Base-by-base conservation (phyloP, 2,329 filamentous ascomycete species). In the Calonectria pauciramosa region DNA sequence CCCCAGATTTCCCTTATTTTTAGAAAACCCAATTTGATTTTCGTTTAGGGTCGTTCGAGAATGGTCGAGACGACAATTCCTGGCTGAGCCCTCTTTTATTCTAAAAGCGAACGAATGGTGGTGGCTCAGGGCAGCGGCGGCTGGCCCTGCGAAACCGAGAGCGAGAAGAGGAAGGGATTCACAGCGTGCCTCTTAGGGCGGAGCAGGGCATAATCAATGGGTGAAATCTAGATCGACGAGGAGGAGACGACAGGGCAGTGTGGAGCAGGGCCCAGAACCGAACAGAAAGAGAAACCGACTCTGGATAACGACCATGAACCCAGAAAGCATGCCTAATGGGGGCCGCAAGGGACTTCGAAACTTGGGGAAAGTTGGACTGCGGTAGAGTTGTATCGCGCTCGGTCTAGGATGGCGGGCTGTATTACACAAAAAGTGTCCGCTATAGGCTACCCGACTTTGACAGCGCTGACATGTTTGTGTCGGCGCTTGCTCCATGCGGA, bases 61-160 rank as follows among this genome's bases (percentile, higher is more conserved):
- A 59, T 23, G 32, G 36, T 26, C 32, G 20, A 34, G 47, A 44
- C 20, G 4, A 34, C 44, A 28, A 20, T 44, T 44, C 47, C 51
- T 30, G 23, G 52, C n/a, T 72, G 74, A 75, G 75, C 74, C 77
- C 41, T n/a, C 10, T 44, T 34, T 34, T 34, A 32, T 32, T 32
- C n/a, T 78, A 72, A 72, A 66, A 44, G 66, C 60, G 44, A n/a
- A 60, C 56, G 32, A 36, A 38, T 47, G 20, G 13, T 26, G 13
- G 56, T 60, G 56, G 34, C 56, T 60, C 34, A 60, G 56, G n/a
- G n/a, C n/a, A n/a, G n/a, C n/a, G n/a, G n/a, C n/a, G n/a, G n/a
- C n/a, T n/a, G n/a, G 60, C 41, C n/a, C 44, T 18, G 72, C 77
- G 78, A 79, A 73, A 78, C 26, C 78, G 77, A 80, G 71, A 75